Conservation (phyloP, 495 filamentous ascomycete species). For the Rhypophila decipiens region DNA sequence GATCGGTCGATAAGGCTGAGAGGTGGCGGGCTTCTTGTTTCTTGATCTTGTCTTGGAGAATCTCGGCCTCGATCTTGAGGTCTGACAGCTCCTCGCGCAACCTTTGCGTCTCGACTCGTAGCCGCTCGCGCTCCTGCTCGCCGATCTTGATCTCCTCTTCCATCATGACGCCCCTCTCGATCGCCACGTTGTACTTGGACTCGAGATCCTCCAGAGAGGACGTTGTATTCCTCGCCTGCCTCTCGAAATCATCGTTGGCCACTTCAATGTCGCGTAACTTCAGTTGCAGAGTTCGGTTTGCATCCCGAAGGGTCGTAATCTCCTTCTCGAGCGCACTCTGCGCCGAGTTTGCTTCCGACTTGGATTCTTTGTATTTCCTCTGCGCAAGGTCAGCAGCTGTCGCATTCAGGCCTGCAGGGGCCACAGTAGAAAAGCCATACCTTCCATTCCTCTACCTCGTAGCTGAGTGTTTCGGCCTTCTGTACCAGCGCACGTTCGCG, state of each 20-base stretch:
- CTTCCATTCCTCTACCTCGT: constrained; percentile 98
- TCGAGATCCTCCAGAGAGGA: constrained; percentile 96
- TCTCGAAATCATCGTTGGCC: constrained; percentile 95
- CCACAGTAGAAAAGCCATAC: no score
- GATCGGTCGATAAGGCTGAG: constrained; percentile 45
- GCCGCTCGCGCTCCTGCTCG: constrained; percentile 79
- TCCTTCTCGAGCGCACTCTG: constrained; percentile 92
- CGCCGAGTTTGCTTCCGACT: constrained; percentile 71
- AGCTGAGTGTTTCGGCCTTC: constrained; percentile 75
- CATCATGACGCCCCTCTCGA: constrained; percentile 85
- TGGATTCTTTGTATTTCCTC: constrained; percentile 95
- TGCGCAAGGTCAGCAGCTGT: constrained; percentile 34
- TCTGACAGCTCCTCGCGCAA: constrained; percentile 86
- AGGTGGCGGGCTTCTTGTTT: constrained; percentile 49
- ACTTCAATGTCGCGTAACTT: constrained; percentile 92
- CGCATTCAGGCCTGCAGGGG: no score
- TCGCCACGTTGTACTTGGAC: constrained; percentile 90
- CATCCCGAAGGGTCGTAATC: constrained; percentile 81
- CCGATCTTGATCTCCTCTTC: constrained; percentile 89
- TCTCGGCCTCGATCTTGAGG: constrained; percentile 89
- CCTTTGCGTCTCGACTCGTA: constrained; percentile 84
- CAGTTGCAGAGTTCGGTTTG: constrained; percentile 72
- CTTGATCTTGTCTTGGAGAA: constrained; percentile 84
- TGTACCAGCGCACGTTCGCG: constrained; percentile 77
- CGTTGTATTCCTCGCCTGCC: constrained; percentile 86